Percentiles rank a stretch among this genome's conserved stretches.
These are phyloP conservation scores for Saturnispora serradocipensis DNA, from an alignment of 805 yeast species.

Conservation along the genomic window DNA sequence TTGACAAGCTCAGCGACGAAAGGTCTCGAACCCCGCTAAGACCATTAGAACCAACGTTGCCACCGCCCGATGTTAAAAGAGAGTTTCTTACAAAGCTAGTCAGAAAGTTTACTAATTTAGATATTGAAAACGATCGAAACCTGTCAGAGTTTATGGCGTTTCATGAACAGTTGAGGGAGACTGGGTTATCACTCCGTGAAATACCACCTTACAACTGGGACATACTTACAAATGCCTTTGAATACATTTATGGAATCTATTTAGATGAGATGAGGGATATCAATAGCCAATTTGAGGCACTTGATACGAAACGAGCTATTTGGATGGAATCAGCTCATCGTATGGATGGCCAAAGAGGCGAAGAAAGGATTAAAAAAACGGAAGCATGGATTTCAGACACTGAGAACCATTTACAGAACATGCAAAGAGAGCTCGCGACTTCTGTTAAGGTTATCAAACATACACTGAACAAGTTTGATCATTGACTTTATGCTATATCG, in stretches of 20 bases:
- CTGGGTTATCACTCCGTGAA: constrained; percentile 3
- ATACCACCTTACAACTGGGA: constrained; percentile 22
- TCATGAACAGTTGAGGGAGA: constrained; percentile 2
- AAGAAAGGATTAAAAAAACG: constrained; percentile 11
- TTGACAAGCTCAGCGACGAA: not conserved
- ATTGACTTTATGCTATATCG: not conserved
- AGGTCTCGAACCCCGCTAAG: not conserved
- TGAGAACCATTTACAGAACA: constrained; percentile 11
- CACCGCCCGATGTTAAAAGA: not conserved
- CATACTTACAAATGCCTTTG: constrained; percentile 16
- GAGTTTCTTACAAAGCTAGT: not conserved
- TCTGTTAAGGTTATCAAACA: constrained; percentile 18
- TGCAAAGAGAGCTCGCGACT: constrained; percentile 14
- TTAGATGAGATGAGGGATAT: constrained; percentile 16
- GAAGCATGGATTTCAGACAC: constrained; percentile 17
- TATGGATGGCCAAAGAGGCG: constrained; percentile 19
- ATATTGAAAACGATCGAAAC: constrained; percentile 6
- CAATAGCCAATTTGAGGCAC: constrained; percentile 15
- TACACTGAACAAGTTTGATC: constrained; percentile 14
- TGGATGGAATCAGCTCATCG: constrained; percentile 23
- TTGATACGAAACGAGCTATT: constrained; percentile 16
- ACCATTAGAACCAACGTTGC: not conserved
- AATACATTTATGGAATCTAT: constrained; percentile 17
- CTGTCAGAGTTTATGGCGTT: constrained; percentile 1
- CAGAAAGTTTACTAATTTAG: not conserved